Evolutionary conservation across 2,329 filamentous ascomycete genomes (phyloP).

Genomic region (Lasiodiplodia hormozganensis): DNA sequence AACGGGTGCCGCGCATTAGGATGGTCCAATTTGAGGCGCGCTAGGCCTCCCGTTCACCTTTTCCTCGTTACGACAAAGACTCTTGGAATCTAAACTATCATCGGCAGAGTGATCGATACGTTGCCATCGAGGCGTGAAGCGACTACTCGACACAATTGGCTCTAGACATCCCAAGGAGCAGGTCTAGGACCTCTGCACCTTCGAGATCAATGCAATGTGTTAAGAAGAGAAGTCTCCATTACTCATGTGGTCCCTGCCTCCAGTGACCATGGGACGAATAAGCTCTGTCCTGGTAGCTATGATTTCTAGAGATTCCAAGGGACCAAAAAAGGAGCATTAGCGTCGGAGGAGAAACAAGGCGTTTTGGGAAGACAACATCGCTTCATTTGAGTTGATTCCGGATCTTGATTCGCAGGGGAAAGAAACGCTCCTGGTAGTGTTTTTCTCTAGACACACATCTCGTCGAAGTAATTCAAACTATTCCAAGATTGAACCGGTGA

Average conservation of each 20-base stretch:
- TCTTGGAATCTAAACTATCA: not conserved
- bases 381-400: not conserved
- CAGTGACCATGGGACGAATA: not conserved
- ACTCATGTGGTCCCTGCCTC: not conserved
- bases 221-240: not conserved
- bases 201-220: not conserved
- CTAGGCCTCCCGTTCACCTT: constrained; percentile 50
- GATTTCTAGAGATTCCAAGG: not conserved
- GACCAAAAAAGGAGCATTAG: not conserved
- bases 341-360: not conserved
- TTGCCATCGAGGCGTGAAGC: not conserved
- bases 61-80: not conserved
- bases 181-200: not conserved
- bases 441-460: too few species aligned
- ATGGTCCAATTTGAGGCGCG: constrained; percentile 95
- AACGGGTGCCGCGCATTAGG: not conserved
- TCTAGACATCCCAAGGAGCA: not conserved
- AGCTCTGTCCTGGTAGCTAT: not conserved
- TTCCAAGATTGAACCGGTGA: not conserved
- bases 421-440: not conserved
- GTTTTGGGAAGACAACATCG: not conserved
- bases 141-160: not conserved
- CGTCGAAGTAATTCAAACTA: not conserved
- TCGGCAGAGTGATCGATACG: not conserved
- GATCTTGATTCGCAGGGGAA: not conserved